Base-by-base conservation (phyloP, 768 basidiomycete genomes). In the Boletus reticuloceps region DNA sequence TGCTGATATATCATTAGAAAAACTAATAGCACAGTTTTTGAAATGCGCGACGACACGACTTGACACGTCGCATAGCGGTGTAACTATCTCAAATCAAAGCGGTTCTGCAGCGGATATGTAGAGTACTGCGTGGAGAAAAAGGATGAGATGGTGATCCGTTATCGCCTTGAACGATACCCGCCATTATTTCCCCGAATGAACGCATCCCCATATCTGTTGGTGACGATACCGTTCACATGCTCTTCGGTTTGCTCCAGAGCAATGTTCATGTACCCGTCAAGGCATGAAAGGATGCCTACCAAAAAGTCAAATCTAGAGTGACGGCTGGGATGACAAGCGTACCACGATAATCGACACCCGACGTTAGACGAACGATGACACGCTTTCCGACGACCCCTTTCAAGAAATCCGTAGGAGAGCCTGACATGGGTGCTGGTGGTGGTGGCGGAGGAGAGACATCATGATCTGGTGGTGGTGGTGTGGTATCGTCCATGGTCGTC, bases 221-320 rank as follows among this genome's bases (percentile, higher is more conserved):
- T 95, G 46, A 90, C 80, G n/a, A 73, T 64, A 5, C 94, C 94
- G 58, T 90, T 87, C 11, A 95, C 91, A 70, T 94, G 85, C 73
- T 99, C 97, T 73, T 97, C 94, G 4, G 95, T 97, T 71, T 97
- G 91, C 73, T 99, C 97, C 36, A 98, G 75, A 14, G 94, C 97
- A 47, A 98, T 96, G 74, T 98, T 98, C 97, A 99, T 98, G 72
- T 97, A 98, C 0, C 95, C 95, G 72, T 98, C 97, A 22, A 98
- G 80, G 66, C 97, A 98, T 4, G 94, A 95, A 14, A 99, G 75
- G 4, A 94, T 80, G 19, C 96, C 96, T 98, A 6, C 12, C n/a
- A 40, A 38, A 47, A 22, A 42, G 45, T 59, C 29, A 48, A 31
- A 34, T 27, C 27, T 14, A 17, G 32, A 27, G 52, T 37, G 34